phyloP scores from a whole-genome alignment of 106 monocot species.

The Dioscorea dumetorum region DNA sequence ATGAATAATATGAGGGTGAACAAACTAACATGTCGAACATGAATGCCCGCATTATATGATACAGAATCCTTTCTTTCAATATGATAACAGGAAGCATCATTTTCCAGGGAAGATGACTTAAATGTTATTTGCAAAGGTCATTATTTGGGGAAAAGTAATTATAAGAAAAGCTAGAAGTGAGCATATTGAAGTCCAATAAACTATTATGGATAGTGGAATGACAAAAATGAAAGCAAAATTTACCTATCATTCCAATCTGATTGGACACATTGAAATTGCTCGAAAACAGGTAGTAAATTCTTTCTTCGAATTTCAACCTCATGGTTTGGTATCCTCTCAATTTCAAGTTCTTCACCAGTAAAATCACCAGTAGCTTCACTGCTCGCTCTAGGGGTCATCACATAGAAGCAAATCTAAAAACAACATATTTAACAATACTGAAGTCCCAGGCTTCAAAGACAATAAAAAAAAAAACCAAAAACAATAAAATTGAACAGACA shows the following conservation, averaged over 20 bases:
- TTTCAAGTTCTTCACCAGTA: constrained; percentile 67
- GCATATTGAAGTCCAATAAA: too few species aligned
- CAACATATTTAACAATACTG: not conserved
- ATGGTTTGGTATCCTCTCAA: constrained; percentile 51
- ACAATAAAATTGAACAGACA: not conserved
- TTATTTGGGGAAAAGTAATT: too few species aligned
- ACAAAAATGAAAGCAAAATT: too few species aligned
- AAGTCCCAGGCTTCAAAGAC: not conserved
- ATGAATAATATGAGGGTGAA: too few species aligned
- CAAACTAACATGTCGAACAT: too few species aligned
- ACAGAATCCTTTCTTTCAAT: too few species aligned
- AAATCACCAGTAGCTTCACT: constrained; percentile 14
- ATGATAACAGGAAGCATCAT: too few species aligned
- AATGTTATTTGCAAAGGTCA: too few species aligned
- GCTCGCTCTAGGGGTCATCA: constrained; percentile 18
- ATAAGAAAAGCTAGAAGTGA: too few species aligned
- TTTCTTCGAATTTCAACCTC: constrained; percentile 77
- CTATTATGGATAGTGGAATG: too few species aligned
- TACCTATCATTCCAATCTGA: constrained; percentile 58
- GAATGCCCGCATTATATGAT: too few species aligned
- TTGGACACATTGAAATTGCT: constrained; percentile 51
- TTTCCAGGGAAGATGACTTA: too few species aligned
- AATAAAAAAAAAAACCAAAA: constrained; percentile 2
- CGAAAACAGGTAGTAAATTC: constrained; percentile 79
- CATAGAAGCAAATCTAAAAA: constrained; percentile 65